A percentile compares a stretch with the other conserved stretches of the same genome.
Evolutionary conservation across 306 rosid species (phyloP).

Genomic region (Vigna trinervia): DNA sequence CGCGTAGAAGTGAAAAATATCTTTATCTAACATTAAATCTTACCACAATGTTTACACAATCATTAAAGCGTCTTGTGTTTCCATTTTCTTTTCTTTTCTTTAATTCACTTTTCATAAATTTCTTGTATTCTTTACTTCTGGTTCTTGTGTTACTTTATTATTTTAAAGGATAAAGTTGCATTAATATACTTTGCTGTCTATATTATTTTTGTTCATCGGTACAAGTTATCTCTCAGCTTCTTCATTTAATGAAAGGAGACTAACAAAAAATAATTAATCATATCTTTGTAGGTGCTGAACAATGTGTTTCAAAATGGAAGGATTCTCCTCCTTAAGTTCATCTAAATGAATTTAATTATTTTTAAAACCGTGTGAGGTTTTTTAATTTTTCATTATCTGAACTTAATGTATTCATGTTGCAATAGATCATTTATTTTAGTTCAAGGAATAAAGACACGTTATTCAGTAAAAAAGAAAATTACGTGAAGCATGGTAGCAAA

Average conservation of each 20-base stretch:
- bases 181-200: too few species aligned
- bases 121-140: too few species aligned
- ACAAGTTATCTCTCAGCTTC: too few species aligned
- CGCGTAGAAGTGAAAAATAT: too few species aligned
- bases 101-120: not conserved
- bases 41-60: constrained; percentile 84
- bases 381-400: constrained; percentile 27
- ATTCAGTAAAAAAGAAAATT: not conserved
- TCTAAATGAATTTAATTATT: constrained; percentile 29
- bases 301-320: constrained; percentile 28
- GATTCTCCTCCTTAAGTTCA: constrained; percentile 24
- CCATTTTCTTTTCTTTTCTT: not conserved
- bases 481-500: constrained; percentile 28
- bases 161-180: too few species aligned
- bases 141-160: too few species aligned
- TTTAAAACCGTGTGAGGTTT: constrained; percentile 19
- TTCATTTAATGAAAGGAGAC: too few species aligned
- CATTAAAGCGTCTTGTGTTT: constrained; percentile 67
- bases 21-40: constrained; percentile 39
- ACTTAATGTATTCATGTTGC: constrained; percentile 23
- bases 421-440: constrained; percentile 2
- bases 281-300: constrained; percentile 10
- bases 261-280: not conserved
- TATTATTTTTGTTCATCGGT: too few species aligned
- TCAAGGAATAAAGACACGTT: constrained; percentile 20